Base-by-base conservation (phyloP, 2,329 filamentous ascomycete species). In the Hysterium pulicare region DNA sequence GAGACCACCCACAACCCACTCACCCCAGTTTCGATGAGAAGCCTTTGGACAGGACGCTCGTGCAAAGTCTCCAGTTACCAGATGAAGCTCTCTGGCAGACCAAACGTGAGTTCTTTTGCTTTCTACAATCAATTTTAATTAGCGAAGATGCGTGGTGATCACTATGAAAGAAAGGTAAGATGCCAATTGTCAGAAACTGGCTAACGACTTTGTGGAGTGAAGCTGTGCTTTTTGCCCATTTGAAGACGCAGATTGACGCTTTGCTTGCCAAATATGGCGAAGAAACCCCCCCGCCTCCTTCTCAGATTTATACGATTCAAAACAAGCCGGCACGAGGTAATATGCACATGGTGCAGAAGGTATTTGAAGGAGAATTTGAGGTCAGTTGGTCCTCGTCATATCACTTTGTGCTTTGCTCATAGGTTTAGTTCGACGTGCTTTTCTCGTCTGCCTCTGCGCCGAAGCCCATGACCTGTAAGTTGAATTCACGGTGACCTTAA, bases 301-400 rank as follows among this genome's bases (percentile, higher is more conserved):
- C 85, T 71, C 87, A 93, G 63, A 77, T 90, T 1, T 96, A 94
- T 66, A 87, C 87, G 5, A 75, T 97, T 41, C 69, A 75, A 33
- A 85, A 95, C 62, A 67, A 71, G 23, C 83, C 86, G 2, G 81
- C 78, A 4, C 57, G 68, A 10, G 91, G 90, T 22, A 97, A 97
- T 59, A 71, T 88, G 11, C 91, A 98, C 50, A 71, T 95, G 31
- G 76, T 97, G 13, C 89, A 98, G 68, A 96, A 95, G 70, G 81
- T 90, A 2, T 97, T 95, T 55, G 80, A 90, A 55, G 91, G 93
- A 2, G 67, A 83, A 1, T 98, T 97, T 58, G 89, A 84, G 66
- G 72, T 74, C 62, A 40, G 57, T 44, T 20, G 37, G 21, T 16
- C 9, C 19, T 24, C 9, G 13, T 17, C 33, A 21, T 11, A 24